Percentiles rank a stretch among this genome's conserved stretches.
These are phyloP conservation scores for Astraeus odoratus DNA, from an alignment of 768 basidiomycete species.

Conservation along the genomic window DNA sequence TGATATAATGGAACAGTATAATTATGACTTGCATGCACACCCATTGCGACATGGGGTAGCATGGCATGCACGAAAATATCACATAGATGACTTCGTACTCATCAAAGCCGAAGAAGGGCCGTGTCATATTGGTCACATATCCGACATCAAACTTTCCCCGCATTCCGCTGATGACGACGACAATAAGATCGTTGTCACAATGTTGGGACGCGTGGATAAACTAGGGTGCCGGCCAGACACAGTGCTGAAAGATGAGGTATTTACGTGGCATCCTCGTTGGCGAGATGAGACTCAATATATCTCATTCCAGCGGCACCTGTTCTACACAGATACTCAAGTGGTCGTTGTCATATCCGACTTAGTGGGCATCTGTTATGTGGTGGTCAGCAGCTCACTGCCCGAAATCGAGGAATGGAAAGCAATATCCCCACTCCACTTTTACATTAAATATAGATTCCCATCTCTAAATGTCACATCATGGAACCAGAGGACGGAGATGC, in stretches of 20 bases:
- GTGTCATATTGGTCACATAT: slow-evolving; percentile 51
- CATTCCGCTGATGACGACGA: slow-evolving; percentile 10
- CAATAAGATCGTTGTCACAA: slow-evolving; percentile 27
- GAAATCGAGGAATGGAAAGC: slow-evolving; percentile 41
- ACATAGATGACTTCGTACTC: slow-evolving; percentile 55
- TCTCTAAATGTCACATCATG: slow-evolving; percentile 33
- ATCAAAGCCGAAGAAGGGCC: slow-evolving; percentile 42
- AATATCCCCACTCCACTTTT: slow-evolving; percentile 53
- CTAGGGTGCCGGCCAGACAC: slow-evolving; percentile 31
- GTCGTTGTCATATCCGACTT: slow-evolving; percentile 32
- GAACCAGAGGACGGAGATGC: slow-evolving; percentile 28
- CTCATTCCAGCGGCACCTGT: slow-evolving; percentile 44
- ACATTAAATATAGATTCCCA: slow-evolving; percentile 44
- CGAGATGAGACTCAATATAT: background rate
- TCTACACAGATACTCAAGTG: slow-evolving; percentile 44
- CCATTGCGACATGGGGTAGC: slow-evolving; percentile 37
- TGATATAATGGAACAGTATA: slow-evolving; percentile 23
- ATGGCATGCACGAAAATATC: slow-evolving; percentile 45
- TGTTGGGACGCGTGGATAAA: slow-evolving; percentile 46
- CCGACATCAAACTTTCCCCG: slow-evolving; percentile 21
- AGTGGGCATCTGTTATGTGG: slow-evolving; percentile 43
- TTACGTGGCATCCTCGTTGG: slow-evolving; percentile 3
- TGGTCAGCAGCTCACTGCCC: slow-evolving; percentile 27
- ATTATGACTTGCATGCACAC: slow-evolving; percentile 24
- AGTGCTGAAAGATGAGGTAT: slow-evolving; percentile 52